Base-by-base conservation (phyloP, 1,284 basidiomycete genomes). In the Cryptococcus hybrid region DNA sequence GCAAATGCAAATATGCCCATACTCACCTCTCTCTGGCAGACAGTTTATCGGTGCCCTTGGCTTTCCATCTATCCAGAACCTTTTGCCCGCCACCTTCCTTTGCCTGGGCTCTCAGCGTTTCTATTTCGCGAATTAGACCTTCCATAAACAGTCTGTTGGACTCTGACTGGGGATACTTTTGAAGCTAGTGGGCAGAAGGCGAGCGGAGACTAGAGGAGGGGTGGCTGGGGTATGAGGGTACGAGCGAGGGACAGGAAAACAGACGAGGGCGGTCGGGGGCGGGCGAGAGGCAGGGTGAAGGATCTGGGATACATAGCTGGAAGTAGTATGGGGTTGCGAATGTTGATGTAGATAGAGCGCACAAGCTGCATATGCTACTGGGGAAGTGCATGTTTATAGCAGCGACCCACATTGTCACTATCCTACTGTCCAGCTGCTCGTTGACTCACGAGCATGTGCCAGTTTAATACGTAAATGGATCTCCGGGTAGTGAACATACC, bases 1-100 rank as follows among this genome's bases (percentile, higher is more conserved):
- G 80, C 11, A 93, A 3, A 15, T 7, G 15, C 13, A 46, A 5
- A 6, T 4, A 18, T 4, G 24, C 15, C n/a, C 36, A 13, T 9
- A 64, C 78, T 54, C 68, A 92, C 90, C 91, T 82, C 80, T 94
- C 90, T 67, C 92, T 82, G 37, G 89, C 89, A n/a, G 92, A 78
- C 71, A 87, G 85, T 82, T 95, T 95, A 7, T 89, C 89, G 66
- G 86, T 86, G 57, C 82, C 85, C 65, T 83, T 81, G 84, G 92
- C 89, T 56, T 87, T 84, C 68, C 75, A 76, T 55, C 62, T 68
- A 47, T 89, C 86, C 51, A 86, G 83, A 42, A 89, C 88, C 73
- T 87, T 89, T 46, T 80, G 63, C 18, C 77, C 74, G 7, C 81
- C 81, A 12, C 81, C 81, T 52, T 76, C 73, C 45, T 73, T 67